Evolutionary conservation across 2,329 filamentous ascomycete species (phyloP).

Genomic region (Xylaria digitata): DNA sequence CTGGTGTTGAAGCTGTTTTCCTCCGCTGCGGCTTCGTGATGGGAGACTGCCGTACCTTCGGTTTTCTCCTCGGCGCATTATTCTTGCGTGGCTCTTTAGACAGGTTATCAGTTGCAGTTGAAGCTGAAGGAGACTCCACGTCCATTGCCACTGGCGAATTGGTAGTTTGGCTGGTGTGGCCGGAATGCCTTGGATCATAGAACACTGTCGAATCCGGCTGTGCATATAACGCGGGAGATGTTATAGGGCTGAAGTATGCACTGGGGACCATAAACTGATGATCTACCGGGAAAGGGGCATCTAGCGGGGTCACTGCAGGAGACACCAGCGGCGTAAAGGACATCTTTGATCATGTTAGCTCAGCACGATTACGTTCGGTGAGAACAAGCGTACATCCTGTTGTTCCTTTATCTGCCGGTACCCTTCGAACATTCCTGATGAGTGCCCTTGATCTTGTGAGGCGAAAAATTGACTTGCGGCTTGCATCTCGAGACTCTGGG

Average conservation of each 20-base stretch:
- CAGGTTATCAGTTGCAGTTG: conserved; percentile 59
- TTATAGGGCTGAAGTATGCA: conserved; percentile 85
- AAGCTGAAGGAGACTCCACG: conserved; percentile 56
- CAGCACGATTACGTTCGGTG: conserved; percentile 32
- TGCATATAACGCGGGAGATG: conserved; percentile 81
- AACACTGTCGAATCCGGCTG: conserved; percentile 66
- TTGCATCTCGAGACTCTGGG: conserved; percentile 82
- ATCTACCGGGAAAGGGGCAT: conserved; percentile 73
- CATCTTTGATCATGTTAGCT: conserved; percentile 63
- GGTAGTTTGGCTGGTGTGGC: conserved; percentile 54
- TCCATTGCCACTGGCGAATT: conserved; percentile 71
- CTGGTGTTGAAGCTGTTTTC: conserved; percentile 64
- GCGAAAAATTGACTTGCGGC: conserved; percentile 70
- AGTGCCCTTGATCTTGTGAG: conserved; percentile 64
- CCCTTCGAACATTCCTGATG: conserved; percentile 73
- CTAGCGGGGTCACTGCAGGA: conserved; percentile 84
- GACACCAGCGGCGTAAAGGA: conserved; percentile 84
- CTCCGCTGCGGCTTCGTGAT: conserved; percentile 75
- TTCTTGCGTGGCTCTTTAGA: conserved; percentile 66
- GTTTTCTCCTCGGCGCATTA: conserved; percentile 63
- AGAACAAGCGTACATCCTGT: conserved; percentile 65
- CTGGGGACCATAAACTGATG: conserved; percentile 71
- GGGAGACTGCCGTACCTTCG: conserved; percentile 74
- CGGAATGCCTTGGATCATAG: conserved; percentile 58
- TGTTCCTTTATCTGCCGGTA: conserved; percentile 77